phyloP scores from a whole-genome alignment of 2,329 filamentous ascomycete species.

The Aspergillus latus region DNA sequence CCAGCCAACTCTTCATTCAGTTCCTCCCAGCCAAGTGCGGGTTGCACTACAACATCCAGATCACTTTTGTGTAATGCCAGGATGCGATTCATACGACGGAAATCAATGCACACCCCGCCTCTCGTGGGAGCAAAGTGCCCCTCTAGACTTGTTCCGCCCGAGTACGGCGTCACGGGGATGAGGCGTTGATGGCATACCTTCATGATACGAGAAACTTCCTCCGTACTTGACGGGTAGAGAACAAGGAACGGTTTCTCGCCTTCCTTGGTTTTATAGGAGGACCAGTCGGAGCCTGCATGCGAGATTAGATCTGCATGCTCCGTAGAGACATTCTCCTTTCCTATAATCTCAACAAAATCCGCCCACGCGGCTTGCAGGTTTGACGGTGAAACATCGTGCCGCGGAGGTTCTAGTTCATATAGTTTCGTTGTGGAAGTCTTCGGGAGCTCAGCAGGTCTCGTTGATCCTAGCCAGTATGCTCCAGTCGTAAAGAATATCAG shows the following conservation, averaged over 20 bases:
- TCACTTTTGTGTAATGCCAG: slow-evolving; percentile 74
- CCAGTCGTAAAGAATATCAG: slow-evolving; percentile 51
- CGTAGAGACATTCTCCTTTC: slow-evolving; percentile 63
- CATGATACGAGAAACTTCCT: slow-evolving; percentile 83
- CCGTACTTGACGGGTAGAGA: slow-evolving; percentile 73
- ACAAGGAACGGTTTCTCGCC: slow-evolving; percentile 57
- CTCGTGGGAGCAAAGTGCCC: slow-evolving; percentile 82
- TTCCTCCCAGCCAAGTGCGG: slow-evolving; percentile 81
- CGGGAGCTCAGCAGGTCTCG: slow-evolving; percentile 48
- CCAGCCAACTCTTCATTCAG: slow-evolving; percentile 75
- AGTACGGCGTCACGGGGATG: slow-evolving; percentile 85
- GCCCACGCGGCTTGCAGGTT: slow-evolving; percentile 65
- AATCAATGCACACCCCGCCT: slow-evolving; percentile 83
- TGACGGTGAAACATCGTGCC: slow-evolving; percentile 56
- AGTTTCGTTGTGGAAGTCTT: slow-evolving; percentile 60
- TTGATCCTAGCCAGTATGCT: slow-evolving; percentile 58
- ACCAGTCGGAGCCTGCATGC: slow-evolving; percentile 65
- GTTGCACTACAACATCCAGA: slow-evolving; percentile 73
- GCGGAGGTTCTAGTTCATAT: slow-evolving; percentile 46
- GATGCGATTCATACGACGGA: slow-evolving; percentile 80
- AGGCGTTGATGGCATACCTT: slow-evolving; percentile 77
- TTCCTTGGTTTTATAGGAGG: slow-evolving; percentile 50
- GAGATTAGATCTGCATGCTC: slow-evolving; percentile 53
- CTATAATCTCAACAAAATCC: slow-evolving; percentile 62
- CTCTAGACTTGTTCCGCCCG: slow-evolving; percentile 84